Percentiles rank a stretch among this genome's conserved stretches.
These are phyloP conservation scores for Pharus latifolius DNA, from an alignment of 176 grass and related monocot genomes.

Conservation along the genomic window DNA sequence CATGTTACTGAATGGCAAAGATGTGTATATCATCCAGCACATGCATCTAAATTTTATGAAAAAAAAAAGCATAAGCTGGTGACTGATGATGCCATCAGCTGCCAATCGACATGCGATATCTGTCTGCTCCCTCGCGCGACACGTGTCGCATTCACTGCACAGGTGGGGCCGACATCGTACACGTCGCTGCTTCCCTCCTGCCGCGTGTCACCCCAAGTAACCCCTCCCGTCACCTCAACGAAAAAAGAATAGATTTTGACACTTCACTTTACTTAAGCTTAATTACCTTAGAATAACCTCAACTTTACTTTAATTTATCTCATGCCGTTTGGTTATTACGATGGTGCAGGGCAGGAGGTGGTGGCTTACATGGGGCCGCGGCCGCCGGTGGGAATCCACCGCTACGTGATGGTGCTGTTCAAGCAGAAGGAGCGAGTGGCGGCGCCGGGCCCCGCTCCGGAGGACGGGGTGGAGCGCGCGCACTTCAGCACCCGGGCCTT, in stretches of 20 bases:
- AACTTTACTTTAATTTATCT: no score
- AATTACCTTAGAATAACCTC: no score
- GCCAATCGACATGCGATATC: neutral
- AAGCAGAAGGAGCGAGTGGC: slow-evolving; percentile 25
- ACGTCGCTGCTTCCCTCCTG: neutral
- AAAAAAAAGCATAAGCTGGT: neutral
- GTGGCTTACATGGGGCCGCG: slow-evolving; percentile 25
- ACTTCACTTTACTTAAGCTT: no score
- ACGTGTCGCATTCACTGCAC: neutral
- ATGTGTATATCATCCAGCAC: neutral
- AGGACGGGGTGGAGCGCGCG: neutral
- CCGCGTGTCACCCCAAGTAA: slow-evolving; percentile 5
- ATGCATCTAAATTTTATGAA: neutral
- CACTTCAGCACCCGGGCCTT: slow-evolving; percentile 70
- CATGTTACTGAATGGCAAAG: no score
- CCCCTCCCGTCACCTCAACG: neutral
- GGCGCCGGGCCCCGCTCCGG: neutral
- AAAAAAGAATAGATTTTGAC: no score
- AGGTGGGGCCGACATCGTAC: neutral
- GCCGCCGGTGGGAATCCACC: slow-evolving; percentile 39
- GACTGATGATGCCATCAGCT: neutral
- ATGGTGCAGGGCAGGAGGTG: slow-evolving; percentile 26
- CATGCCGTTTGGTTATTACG: no score
- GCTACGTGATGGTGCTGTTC: slow-evolving; percentile 34
- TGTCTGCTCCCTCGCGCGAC: neutral